A percentile compares a stretch with the other conserved stretches of the same genome.
Conservation (phyloP, 1,284 basidiomycete species). For the Microbotryum violaceum region DNA sequence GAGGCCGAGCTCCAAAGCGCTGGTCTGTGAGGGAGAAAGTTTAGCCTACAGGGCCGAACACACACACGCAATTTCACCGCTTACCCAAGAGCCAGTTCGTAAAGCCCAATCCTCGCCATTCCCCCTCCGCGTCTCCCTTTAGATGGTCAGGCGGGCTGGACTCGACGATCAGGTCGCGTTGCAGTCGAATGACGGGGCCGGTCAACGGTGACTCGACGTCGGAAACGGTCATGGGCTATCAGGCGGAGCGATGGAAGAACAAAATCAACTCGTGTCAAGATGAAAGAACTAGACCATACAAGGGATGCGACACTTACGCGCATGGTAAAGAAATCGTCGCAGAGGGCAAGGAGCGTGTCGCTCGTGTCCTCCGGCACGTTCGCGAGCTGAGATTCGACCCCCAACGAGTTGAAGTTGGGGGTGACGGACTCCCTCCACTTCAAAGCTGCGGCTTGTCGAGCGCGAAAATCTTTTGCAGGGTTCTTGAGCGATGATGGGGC, state of each 20-base stretch:
- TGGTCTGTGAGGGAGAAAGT: constrained; percentile 2
- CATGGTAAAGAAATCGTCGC: constrained; percentile 35
- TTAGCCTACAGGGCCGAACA: no score
- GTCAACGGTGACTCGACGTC: constrained; percentile 26
- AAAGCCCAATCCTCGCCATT: constrained; percentile 22
- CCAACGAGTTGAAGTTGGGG: constrained; percentile 29
- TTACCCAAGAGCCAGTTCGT: constrained; percentile 15
- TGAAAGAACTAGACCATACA: no score
- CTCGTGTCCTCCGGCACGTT: constrained; percentile 17
- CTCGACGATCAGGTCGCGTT: constrained; percentile 18
- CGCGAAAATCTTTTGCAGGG: background rate
- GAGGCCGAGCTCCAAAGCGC: constrained; percentile 23
- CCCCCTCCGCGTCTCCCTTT: constrained; percentile 11
- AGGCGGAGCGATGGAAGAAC: background rate
- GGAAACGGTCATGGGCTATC: constrained; percentile 9
- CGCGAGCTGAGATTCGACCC: constrained; percentile 32
- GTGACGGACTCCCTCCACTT: constrained; percentile 17
- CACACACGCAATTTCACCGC: background rate
- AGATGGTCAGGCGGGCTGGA: background rate
- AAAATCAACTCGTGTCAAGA: background rate
- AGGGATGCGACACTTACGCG: background rate
- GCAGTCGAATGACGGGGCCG: constrained; percentile 28
- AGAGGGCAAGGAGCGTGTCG: constrained; percentile 21
- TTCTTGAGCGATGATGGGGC: background rate
- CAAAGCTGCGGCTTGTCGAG: background rate